Percentiles rank a stretch among this genome's conserved stretches.
These are phyloP conservation scores for Plectosphaerella sp. DNA, from an alignment of 2,329 filamentous ascomycete genomes.

Conservation along the genomic window DNA sequence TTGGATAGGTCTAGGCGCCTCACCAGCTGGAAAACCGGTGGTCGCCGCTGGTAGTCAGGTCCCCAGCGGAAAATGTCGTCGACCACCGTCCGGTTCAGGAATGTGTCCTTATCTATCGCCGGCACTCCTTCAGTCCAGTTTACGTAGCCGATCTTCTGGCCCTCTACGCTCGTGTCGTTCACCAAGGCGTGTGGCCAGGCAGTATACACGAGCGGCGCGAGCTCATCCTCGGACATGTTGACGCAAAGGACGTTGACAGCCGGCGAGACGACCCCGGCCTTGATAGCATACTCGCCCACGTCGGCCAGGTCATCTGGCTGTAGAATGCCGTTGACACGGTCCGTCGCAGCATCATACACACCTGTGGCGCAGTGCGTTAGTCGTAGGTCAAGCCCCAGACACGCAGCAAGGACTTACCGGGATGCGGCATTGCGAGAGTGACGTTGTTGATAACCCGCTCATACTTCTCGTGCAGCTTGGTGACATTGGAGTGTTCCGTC, in stretches of 20 bases:
- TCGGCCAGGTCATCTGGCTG: constrained; percentile 64
- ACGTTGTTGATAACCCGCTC: constrained; percentile 68
- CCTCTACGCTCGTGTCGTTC: constrained; percentile 24
- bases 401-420: constrained; percentile 26
- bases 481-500: constrained; percentile 45
- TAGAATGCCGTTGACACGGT: constrained; percentile 59
- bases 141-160: constrained; percentile 25
- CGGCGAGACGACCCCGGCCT: constrained; percentile 66
- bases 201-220: constrained; percentile 61
- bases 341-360: constrained; percentile 59
- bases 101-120: constrained; percentile 24
- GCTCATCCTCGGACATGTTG: constrained; percentile 54
- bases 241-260: constrained; percentile 69
- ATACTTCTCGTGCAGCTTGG: constrained; percentile 40
- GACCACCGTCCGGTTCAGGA: constrained; percentile 53
- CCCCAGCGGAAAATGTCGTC: constrained; percentile 71
- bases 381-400: neutral
- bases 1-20: constrained; percentile 9
- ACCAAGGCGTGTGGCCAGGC: constrained; percentile 45
- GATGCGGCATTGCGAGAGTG: constrained; percentile 72
- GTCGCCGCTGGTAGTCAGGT: constrained; percentile 39
- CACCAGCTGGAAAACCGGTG: constrained; percentile 44
- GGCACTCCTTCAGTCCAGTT: constrained; percentile 37
- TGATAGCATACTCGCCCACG: constrained; percentile 63
- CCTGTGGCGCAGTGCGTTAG: constrained; percentile 22